These are phyloP conservation scores for Vigna hirtella DNA, from an alignment of 306 rosid genomes.

Conservation along the genomic window DNA sequence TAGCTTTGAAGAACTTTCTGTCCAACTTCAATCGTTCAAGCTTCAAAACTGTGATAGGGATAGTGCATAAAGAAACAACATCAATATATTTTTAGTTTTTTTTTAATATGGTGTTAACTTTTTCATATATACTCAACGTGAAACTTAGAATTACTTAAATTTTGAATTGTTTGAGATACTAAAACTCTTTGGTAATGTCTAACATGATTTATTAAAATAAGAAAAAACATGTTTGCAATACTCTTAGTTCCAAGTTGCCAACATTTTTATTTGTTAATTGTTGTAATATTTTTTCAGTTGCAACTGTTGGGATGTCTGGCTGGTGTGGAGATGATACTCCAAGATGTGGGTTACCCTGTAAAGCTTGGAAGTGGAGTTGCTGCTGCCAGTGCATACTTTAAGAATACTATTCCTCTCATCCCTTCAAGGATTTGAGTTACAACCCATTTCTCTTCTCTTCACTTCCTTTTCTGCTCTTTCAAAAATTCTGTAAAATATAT, in stretches of 20 bases:
- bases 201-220: too few species aligned
- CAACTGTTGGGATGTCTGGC: constrained; percentile 98
- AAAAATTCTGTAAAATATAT: constrained; percentile 60
- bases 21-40: constrained; percentile 6
- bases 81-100: too few species aligned
- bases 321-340: constrained; percentile 99
- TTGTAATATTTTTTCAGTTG: constrained; percentile 60
- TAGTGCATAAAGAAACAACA: background rate
- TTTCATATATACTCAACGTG: too few species aligned
- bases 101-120: too few species aligned
- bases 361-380: constrained; percentile 97
- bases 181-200: too few species aligned
- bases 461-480: constrained; percentile 48
- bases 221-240: background rate
- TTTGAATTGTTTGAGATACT: too few species aligned
- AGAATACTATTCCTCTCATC: constrained; percentile 82
- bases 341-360: constrained; percentile 93
- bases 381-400: constrained; percentile 89
- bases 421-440: constrained; percentile 83
- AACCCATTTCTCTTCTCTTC: constrained; percentile 45
- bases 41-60: background rate
- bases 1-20: constrained; percentile 2
- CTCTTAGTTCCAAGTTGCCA: background rate
- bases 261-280: constrained; percentile 13
- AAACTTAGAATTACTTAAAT: too few species aligned